A percentile compares a stretch with the other conserved stretches of the same genome.
Conservation (phyloP, 2,329 filamentous ascomycete genomes). For the Calycina marina region DNA sequence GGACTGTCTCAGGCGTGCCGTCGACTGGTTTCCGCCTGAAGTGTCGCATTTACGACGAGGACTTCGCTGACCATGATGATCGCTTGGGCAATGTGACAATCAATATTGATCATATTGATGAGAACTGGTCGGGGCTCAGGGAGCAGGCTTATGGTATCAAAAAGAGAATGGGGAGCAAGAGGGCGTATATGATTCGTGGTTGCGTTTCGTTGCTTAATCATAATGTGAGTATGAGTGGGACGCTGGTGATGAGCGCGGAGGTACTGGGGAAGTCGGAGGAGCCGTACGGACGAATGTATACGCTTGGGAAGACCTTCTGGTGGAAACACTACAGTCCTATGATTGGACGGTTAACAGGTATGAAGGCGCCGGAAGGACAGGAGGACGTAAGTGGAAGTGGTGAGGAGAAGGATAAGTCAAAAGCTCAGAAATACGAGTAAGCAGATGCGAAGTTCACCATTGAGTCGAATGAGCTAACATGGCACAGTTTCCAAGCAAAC, state of each 20-base stretch:
- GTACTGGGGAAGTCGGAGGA: slow-evolving; percentile 62
- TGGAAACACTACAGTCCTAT: slow-evolving; percentile 79
- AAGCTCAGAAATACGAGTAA: slow-evolving; percentile 57
- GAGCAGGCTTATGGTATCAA: slow-evolving; percentile 54
- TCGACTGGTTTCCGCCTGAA: slow-evolving; percentile 70
- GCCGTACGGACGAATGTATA: slow-evolving; percentile 59
- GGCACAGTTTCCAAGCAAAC: slow-evolving; percentile 70
- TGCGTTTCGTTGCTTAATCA: slow-evolving; percentile 47
- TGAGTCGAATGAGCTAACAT: slow-evolving; percentile 7
- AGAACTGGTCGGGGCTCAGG: slow-evolving; percentile 54
- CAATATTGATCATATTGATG: slow-evolving; percentile 40
- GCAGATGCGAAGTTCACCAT: slow-evolving; percentile 21
- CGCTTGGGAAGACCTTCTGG: slow-evolving; percentile 60
- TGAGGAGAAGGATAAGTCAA: slow-evolving; percentile 24
- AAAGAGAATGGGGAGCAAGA: slow-evolving; percentile 76
- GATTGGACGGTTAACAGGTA: slow-evolving; percentile 67
- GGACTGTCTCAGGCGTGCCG: slow-evolving; percentile 81
- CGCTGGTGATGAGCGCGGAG: slow-evolving; percentile 58
- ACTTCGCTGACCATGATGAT: slow-evolving; percentile 74
- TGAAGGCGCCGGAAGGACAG: slow-evolving; percentile 47
- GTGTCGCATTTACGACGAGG: slow-evolving; percentile 79
- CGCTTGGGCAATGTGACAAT: slow-evolving; percentile 76
- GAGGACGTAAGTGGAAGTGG: slow-evolving; percentile 30
- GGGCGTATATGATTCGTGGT: slow-evolving; percentile 64
- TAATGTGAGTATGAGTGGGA: slow-evolving; percentile 52